Base-by-base conservation (phyloP, 371 early-diverging fungal species). In the Entomophthora muscae region DNA sequence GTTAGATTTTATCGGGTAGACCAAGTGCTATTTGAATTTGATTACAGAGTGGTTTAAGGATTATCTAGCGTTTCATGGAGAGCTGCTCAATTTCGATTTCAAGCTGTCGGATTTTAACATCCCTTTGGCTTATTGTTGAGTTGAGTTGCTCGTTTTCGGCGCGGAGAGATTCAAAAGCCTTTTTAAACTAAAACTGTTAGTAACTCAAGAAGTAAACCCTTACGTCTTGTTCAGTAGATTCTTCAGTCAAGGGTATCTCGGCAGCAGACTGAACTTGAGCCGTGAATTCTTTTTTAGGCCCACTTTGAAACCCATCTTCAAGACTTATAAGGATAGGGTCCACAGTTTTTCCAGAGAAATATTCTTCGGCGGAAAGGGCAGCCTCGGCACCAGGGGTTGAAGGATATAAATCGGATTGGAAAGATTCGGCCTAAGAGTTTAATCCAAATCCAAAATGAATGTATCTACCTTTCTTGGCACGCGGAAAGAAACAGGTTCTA, bases 361-460 rank as follows among this genome's bases (percentile, higher is more conserved):
- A 98, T 66, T 91, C 91, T 61, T 87, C 91, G 2, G 91, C 88
- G 27, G 92, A 80, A 64, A 96, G 70, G 1, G 96, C 77, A 3
- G 98, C 83, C 60, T 86, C 83, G 57, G 88, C 90, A 30, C 91
- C 81, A 30, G 78, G 65, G 24, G 89, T 83, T 32, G 88, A 88
- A 55, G 98, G 98, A 81, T 83, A 98, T 33, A 98, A 76, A 68
- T 98, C 98, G 28, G 85, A 68, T 73, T 95, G 96, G 88, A 98
- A 98, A n/a, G 88, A 79, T 72, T 97, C 97, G 33, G 92, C 80
- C 90, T 93, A 75, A n/a, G n/a, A n/a, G n/a, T n/a, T n/a, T n/a
- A n/a, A n/a, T n/a, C n/a, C 55, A 5, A 66, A 28, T 22, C 22
- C 32, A 24, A 12, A 32, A 2, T 56, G n/a, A 24, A n/a, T 51